phyloP scores from a whole-genome alignment of 768 basidiomycete genomes.

The Boletus patriciae region DNA sequence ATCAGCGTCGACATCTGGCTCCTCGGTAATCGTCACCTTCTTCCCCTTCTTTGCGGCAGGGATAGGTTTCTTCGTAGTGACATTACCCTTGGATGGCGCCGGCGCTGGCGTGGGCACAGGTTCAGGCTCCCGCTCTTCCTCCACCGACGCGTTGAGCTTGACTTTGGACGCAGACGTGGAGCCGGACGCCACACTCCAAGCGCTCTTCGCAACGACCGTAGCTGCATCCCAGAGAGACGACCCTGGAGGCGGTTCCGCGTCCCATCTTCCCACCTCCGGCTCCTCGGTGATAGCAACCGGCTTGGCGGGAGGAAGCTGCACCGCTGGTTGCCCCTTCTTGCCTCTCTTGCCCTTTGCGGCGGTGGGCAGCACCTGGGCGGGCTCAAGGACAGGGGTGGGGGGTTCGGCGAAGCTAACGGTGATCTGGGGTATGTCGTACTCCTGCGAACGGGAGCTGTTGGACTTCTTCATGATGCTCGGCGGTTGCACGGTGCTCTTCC shows the following conservation, averaged over 20 bases:
- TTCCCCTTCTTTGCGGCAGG: slow-evolving; percentile 23
- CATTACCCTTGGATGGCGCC: slow-evolving; percentile 4
- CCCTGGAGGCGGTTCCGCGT: slow-evolving; percentile 20
- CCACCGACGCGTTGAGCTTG: slow-evolving; percentile 1
- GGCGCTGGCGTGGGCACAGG: background rate
- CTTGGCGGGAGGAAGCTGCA: slow-evolving; percentile 11
- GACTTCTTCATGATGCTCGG: slow-evolving; percentile 30
- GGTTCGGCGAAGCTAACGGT: slow-evolving; percentile 27
- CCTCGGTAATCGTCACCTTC: slow-evolving; percentile 28
- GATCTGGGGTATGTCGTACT: slow-evolving; percentile 29
- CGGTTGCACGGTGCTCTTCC: slow-evolving; percentile 14
- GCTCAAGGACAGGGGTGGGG: background rate
- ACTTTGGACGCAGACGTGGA: slow-evolving; percentile 3
- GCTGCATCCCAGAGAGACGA: slow-evolving; percentile 22
- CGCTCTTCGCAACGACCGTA: slow-evolving; percentile 11
- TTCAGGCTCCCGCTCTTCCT: slow-evolving; percentile 11
- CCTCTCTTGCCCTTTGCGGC: slow-evolving; percentile 26
- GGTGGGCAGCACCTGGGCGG: slow-evolving; percentile 10
- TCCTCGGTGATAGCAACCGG: slow-evolving; percentile 20
- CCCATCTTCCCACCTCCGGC: slow-evolving; percentile 12
- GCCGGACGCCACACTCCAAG: slow-evolving; percentile 6
- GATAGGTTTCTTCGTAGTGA: slow-evolving; percentile 12
- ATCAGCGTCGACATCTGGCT: slow-evolving; percentile 28
- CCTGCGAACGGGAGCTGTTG: slow-evolving; percentile 26
- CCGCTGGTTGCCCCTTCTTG: slow-evolving; percentile 21